Percentiles rank a stretch among this genome's conserved stretches.
These are phyloP conservation scores for Aspergillus sp. DNA, from an alignment of 2,329 filamentous ascomycete species.

Conservation along the genomic window DNA sequence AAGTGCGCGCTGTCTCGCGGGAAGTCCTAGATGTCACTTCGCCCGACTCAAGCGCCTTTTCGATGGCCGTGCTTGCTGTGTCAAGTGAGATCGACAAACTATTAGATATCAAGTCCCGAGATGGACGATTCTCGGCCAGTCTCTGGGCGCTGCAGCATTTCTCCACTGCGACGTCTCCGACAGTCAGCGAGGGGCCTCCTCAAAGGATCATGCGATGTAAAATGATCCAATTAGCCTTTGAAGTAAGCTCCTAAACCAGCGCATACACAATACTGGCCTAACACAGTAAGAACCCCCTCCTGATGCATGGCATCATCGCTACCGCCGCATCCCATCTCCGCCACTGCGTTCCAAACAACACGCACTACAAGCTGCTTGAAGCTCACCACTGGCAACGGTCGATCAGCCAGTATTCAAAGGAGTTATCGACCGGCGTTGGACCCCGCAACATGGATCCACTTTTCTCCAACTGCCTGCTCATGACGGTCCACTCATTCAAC, in stretches of 20 bases:
- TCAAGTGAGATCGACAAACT: constrained; percentile 23
- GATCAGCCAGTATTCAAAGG: constrained; percentile 32
- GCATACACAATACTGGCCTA: not conserved
- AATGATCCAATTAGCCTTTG: constrained; percentile 29
- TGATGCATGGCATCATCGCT: constrained; percentile 38
- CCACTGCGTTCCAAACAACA: constrained; percentile 23
- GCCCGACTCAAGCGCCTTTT: constrained; percentile 18
- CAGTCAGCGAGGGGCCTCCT: constrained; percentile 11
- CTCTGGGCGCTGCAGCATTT: constrained; percentile 31
- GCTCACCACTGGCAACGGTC: constrained; percentile 39
- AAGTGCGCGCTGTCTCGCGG: not conserved
- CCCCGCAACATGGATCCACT: constrained; percentile 37
- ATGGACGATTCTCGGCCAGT: not conserved
- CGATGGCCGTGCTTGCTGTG: constrained; percentile 19
- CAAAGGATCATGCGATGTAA: constrained; percentile 20
- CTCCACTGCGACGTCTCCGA: constrained; percentile 15
- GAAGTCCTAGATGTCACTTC: constrained; percentile 7
- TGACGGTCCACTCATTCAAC: constrained; percentile 34
- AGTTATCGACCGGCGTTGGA: constrained; percentile 24
- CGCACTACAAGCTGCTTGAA: constrained; percentile 26
- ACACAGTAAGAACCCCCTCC: constrained; percentile 29
- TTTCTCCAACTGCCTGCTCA: constrained; percentile 36
- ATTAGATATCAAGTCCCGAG: constrained; percentile 13
- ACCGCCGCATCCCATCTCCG: constrained; percentile 30
- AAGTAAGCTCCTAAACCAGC: constrained; percentile 14